Percentiles rank a stretch among this genome's conserved stretches.
Evolutionary conservation across 371 early-diverging fungal species (phyloP).

Genomic region (Apophysomyces elegans): DNA sequence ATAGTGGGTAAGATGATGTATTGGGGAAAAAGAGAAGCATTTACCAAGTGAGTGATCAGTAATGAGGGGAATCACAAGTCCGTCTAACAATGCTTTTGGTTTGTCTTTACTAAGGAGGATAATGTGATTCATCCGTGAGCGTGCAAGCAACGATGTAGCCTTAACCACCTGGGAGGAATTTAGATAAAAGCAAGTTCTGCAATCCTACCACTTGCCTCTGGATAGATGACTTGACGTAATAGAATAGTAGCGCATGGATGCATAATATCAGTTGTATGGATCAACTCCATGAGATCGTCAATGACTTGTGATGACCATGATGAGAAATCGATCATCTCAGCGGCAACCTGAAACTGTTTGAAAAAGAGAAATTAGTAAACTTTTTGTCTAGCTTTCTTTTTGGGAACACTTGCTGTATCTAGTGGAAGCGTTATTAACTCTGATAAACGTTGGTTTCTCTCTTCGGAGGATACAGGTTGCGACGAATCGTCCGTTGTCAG

Average conservation of each 20-base stretch:
- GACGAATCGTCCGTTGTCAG: background rate
- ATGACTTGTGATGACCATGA: constrained; percentile 23
- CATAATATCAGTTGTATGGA: constrained; percentile 7
- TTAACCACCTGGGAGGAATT: constrained; percentile 12
- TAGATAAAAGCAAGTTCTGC: background rate
- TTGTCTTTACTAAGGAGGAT: background rate
- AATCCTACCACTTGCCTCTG: constrained; percentile 17
- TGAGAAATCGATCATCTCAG: constrained; percentile 13
- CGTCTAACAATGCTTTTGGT: constrained; percentile 15
- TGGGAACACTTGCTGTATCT: background rate
- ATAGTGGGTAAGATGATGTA: background rate
- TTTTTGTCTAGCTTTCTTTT: background rate
- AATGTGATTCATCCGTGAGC: constrained; percentile 2
- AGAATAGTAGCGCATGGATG: constrained; percentile 12
- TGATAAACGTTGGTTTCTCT: background rate
- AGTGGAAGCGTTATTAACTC: background rate
- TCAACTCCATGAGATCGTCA: constrained; percentile 16
- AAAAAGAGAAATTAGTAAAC: too few relatives aligned
- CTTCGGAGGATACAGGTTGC: background rate
- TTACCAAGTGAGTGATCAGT: background rate
- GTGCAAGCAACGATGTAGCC: constrained; percentile 14
- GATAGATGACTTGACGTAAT: constrained; percentile 1
- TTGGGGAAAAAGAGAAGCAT: too few relatives aligned
- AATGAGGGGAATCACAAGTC: constrained; percentile 23
- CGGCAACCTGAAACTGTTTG: background rate